Conservation (phyloP, 2,329 filamentous ascomycete genomes). For the Achaetomium macrosporum region DNA sequence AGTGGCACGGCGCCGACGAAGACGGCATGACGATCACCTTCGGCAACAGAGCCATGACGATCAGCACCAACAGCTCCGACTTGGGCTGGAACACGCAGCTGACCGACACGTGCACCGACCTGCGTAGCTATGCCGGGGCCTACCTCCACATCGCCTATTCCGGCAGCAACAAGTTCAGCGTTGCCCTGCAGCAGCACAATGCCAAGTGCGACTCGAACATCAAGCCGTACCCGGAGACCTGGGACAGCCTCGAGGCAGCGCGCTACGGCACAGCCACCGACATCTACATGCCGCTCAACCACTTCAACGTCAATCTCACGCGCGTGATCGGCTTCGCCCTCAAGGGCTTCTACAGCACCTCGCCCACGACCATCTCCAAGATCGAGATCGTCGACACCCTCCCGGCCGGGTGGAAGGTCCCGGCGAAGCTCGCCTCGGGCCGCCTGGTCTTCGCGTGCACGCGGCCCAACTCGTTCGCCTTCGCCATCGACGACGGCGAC, state of each 20-base stretch:
- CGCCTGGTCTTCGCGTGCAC: slow-evolving; percentile 58
- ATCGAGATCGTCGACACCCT: slow-evolving; percentile 56
- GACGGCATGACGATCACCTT: slow-evolving; percentile 45
- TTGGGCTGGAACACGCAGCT: slow-evolving; percentile 29
- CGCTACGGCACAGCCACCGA: slow-evolving; percentile 50
- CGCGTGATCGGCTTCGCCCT: slow-evolving; percentile 55
- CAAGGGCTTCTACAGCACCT: slow-evolving; percentile 55
- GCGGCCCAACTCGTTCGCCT: slow-evolving; percentile 63
- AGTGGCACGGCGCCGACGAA: slow-evolving; percentile 63
- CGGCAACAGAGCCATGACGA: slow-evolving; percentile 45
- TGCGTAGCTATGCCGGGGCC: slow-evolving; percentile 47
- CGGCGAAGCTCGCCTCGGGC: slow-evolving; percentile 55
- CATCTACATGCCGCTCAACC: slow-evolving; percentile 61
- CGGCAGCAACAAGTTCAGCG: slow-evolving; percentile 56
- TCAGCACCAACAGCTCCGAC: slow-evolving; percentile 51
- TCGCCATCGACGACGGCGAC: slow-evolving; percentile 65
- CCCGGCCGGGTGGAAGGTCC: slow-evolving; percentile 46
- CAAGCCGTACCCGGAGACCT: slow-evolving; percentile 59
- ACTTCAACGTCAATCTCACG: slow-evolving; percentile 57
- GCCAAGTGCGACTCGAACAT: slow-evolving; percentile 48
- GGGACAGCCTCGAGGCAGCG: slow-evolving; percentile 60
- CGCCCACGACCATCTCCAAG: slow-evolving; percentile 45
- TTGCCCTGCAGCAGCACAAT: slow-evolving; percentile 64
- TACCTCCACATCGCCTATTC: slow-evolving; percentile 61
- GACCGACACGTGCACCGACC: slow-evolving; percentile 48